phyloP scores from a whole-genome alignment of 768 basidiomycete genomes.

The Amyloporia xantha region DNA sequence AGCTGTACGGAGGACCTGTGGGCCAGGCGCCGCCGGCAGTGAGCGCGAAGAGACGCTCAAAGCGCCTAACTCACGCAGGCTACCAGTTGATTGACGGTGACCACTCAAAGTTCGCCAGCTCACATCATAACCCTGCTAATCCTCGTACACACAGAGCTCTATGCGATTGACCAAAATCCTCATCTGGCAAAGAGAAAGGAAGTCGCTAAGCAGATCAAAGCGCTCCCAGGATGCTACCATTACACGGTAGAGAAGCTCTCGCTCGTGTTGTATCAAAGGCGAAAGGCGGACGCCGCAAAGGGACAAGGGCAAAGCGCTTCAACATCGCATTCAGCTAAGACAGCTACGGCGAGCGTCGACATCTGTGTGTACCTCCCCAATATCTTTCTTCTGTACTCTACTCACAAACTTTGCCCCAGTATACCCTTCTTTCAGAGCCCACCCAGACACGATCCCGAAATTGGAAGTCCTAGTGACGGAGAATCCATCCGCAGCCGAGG shows the following conservation, averaged over 20 bases:
- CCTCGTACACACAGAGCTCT: background rate
- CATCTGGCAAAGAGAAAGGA: background rate
- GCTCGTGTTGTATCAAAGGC: background rate
- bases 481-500: background rate
- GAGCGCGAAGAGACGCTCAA: no score
- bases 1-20: no score
- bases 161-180: background rate
- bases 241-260: conserved; percentile 8
- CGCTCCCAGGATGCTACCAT: conserved; percentile 8
- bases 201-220: background rate
- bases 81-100: no score
- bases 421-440: conserved; percentile 8
- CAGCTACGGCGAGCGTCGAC: background rate
- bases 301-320: background rate
- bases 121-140: no score
- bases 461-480: conserved; percentile 9
- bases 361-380: conserved; percentile 8
- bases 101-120: no score
- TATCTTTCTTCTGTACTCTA: background rate
- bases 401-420: conserved; percentile 1
- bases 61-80: no score
- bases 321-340: background rate
- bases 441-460: background rate
- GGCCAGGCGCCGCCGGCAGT: no score
- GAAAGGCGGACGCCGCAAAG: background rate